phyloP scores from a whole-genome alignment of 1,284 basidiomycete genomes.

The Pseudozyma sp. region DNA sequence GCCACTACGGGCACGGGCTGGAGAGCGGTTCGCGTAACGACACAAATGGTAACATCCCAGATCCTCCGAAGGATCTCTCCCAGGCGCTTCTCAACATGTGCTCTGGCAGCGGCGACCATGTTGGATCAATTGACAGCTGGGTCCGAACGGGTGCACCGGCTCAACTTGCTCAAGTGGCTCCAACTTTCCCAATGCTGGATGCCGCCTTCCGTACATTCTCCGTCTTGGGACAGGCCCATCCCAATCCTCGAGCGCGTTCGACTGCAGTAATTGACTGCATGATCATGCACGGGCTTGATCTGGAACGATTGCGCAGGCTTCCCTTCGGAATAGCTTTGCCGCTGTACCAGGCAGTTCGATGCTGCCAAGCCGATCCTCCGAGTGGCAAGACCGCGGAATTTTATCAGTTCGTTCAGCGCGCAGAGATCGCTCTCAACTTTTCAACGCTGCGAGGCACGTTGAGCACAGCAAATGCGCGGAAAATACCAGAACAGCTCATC shows the following conservation, averaged over 20 bases:
- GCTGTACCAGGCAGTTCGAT: constrained; percentile 82
- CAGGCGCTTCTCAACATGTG: constrained; percentile 11
- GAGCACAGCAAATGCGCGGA: constrained; percentile 12
- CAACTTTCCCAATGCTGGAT: constrained; percentile 18
- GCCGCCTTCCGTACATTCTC: constrained; percentile 15
- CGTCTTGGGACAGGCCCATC: constrained; percentile 9
- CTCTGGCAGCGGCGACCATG: background rate
- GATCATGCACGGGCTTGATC: constrained; percentile 73
- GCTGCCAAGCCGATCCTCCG: constrained; percentile 82
- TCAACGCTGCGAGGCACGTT: constrained; percentile 14
- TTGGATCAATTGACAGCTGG: constrained; percentile 15
- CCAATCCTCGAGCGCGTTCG: background rate
- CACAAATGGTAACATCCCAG: background rate
- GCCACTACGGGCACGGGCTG: no score
- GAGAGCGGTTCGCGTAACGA: no score
- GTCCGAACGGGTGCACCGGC: background rate
- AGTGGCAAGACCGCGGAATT: constrained; percentile 78
- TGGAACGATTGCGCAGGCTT: constrained; percentile 72
- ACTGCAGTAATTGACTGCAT: constrained; percentile 75
- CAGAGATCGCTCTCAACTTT: constrained; percentile 74
- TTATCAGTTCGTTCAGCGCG: constrained; percentile 81
- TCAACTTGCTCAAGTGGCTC: background rate
- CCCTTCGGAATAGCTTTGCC: constrained; percentile 82
- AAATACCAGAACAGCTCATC: constrained; percentile 17
- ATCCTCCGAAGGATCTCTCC: constrained; percentile 22